Percentiles rank a stretch among this genome's conserved stretches.
These are phyloP conservation scores for Diospyros kaki DNA, from an alignment of 148 eudicot species.

Conservation along the genomic window DNA sequence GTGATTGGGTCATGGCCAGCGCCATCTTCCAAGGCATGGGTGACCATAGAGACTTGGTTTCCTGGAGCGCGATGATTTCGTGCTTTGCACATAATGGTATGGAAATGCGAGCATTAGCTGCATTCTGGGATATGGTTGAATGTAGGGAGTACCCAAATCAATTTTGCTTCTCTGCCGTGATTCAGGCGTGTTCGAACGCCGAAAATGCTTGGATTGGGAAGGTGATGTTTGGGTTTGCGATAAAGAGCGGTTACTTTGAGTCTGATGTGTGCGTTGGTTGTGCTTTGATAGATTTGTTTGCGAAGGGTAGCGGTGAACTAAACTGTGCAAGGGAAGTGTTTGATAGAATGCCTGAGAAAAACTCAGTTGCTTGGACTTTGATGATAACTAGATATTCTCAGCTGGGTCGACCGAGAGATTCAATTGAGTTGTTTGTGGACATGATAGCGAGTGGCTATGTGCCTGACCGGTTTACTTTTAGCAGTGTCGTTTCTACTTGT, in stretches of 20 bases:
- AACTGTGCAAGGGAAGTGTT: slow-evolving; percentile 44
- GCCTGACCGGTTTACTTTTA: slow-evolving; percentile 45
- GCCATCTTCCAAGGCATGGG: slow-evolving; percentile 34
- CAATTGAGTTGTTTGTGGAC: slow-evolving; percentile 37
- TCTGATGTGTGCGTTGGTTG: too few relatives aligned
- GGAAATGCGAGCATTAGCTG: too few relatives aligned
- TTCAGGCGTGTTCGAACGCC: too few relatives aligned
- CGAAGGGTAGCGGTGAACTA: slow-evolving; percentile 36
- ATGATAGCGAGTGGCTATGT: slow-evolving; percentile 37
- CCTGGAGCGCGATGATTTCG: slow-evolving; percentile 29
- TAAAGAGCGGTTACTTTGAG: slow-evolving; percentile 10
- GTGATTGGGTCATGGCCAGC: slow-evolving; percentile 41
- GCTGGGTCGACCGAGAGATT: slow-evolving; percentile 31
- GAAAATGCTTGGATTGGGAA: slow-evolving; percentile 21
- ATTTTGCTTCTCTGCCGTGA: too few relatives aligned
- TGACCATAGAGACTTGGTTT: slow-evolving; percentile 36
- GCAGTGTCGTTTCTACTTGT: slow-evolving; percentile 36
- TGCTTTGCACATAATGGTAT: slow-evolving; percentile 28
- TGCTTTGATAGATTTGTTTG: slow-evolving; percentile 23
- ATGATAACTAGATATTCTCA: slow-evolving; percentile 48
- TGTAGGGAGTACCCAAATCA: too few relatives aligned
- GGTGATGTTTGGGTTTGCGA: slow-evolving; percentile 33
- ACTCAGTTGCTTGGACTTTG: slow-evolving; percentile 44
- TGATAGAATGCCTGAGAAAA: slow-evolving; percentile 5
- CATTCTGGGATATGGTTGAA: too few relatives aligned